Evolutionary conservation across 345 rosid species (phyloP).

Genomic region (Euphorbia tirucalli): DNA sequence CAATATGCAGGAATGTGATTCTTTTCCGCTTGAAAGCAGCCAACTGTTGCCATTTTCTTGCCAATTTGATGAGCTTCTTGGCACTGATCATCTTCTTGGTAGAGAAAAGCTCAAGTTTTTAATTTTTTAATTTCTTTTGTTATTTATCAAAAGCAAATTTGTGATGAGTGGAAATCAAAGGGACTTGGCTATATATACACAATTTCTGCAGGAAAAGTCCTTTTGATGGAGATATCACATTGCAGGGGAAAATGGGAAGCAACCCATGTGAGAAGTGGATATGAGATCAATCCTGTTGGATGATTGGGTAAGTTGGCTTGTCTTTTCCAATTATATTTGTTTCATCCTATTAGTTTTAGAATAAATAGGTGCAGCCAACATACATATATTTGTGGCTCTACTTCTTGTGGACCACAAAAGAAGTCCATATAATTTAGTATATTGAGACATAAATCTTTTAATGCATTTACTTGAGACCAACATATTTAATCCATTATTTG

Average conservation of each 20-base stretch:
- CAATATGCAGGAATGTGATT: neutral
- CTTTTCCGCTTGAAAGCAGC: neutral
- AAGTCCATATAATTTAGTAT: too few species aligned
- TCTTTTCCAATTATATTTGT: neutral
- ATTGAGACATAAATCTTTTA: too few species aligned
- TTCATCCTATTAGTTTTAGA: too few species aligned
- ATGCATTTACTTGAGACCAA: too few species aligned
- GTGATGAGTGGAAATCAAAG: constrained; percentile 1
- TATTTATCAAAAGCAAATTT: neutral
- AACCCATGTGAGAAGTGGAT: constrained; percentile 1
- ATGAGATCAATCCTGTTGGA: neutral
- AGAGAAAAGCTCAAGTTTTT: neutral
- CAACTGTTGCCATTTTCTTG: constrained; percentile 17
- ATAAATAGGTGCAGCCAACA: too few species aligned
- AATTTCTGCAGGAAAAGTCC: neutral
- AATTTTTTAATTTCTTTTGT: constrained; percentile 1
- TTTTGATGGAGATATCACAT: neutral
- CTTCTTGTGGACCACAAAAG: too few species aligned
- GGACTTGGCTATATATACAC: neutral
- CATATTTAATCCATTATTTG: too few species aligned
- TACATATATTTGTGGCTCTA: too few species aligned
- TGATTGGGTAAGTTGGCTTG: neutral
- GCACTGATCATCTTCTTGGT: constrained; percentile 15
- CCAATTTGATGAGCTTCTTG: constrained; percentile 7
- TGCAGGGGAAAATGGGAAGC: neutral